Conservation (phyloP, 2,329 filamentous ascomycete genomes). For the Calonectria hongkongensis region DNA sequence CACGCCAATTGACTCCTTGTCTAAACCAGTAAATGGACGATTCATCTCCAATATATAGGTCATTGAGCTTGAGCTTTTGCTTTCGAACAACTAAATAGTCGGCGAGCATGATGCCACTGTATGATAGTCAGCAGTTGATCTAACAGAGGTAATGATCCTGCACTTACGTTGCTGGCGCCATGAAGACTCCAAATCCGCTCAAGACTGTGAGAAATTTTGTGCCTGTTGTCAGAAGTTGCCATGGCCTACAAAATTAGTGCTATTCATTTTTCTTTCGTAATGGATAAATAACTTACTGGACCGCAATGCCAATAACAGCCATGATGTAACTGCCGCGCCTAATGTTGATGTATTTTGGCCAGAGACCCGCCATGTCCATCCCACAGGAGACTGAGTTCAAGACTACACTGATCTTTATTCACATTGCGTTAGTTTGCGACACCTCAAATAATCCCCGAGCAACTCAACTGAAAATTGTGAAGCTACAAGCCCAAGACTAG, state of each 20-base stretch:
- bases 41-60: constrained; percentile 58
- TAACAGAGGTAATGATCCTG: background rate
- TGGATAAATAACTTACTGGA: constrained; percentile 36
- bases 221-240: constrained; percentile 56
- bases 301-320: constrained; percentile 63
- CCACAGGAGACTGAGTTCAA: constrained; percentile 70
- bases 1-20: constrained; percentile 61
- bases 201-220: constrained; percentile 54
- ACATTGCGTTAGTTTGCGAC: background rate
- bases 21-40: constrained; percentile 62
- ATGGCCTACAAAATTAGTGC: constrained; percentile 41
- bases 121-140: background rate
- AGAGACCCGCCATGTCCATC: constrained; percentile 73
- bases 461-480: constrained; percentile 51
- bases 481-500: constrained; percentile 49
- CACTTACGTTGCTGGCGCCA: constrained; percentile 47
- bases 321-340: constrained; percentile 71
- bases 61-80: constrained; percentile 60
- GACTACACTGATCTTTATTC: constrained; percentile 52
- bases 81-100: constrained; percentile 58
- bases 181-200: constrained; percentile 52
- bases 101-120: constrained; percentile 54
- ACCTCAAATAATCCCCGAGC: background rate
- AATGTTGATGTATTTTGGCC: constrained; percentile 73
- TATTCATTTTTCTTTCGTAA: too few species aligned